phyloP scores from a whole-genome alignment of 2,329 filamentous ascomycete species.

The Monilinia polystroma region DNA sequence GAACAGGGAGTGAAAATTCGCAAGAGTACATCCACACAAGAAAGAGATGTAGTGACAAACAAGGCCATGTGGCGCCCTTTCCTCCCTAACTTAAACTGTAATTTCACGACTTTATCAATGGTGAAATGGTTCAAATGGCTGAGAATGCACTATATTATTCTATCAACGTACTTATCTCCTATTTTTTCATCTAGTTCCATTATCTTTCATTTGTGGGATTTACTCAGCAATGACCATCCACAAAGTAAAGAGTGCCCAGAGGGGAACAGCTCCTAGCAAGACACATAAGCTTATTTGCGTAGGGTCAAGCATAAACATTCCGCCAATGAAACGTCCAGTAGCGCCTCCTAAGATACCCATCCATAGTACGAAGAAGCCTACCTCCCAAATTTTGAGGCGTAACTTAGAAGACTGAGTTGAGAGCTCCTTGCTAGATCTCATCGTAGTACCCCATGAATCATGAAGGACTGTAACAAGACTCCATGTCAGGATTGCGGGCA shows the following conservation, averaged over 20 bases:
- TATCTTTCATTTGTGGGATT: background rate
- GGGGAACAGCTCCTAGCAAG: background rate
- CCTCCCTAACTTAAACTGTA: too few relatives aligned
- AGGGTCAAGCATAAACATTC: background rate
- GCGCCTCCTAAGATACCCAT: background rate
- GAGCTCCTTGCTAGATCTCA: background rate
- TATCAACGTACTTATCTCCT: too few relatives aligned
- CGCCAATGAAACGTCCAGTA: background rate
- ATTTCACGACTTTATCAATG: too few relatives aligned
- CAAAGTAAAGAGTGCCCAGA: background rate
- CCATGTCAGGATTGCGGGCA: background rate
- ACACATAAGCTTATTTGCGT: background rate
- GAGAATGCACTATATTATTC: too few relatives aligned
- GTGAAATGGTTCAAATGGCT: too few relatives aligned
- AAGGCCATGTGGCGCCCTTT: too few relatives aligned
- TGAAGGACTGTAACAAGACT: background rate
- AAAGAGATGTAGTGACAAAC: too few relatives aligned
- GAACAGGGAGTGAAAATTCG: too few relatives aligned
- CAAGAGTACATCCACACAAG: too few relatives aligned
- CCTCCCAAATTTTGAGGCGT: background rate
- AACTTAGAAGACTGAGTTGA: background rate
- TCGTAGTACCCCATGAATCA: background rate
- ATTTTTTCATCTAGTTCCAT: too few relatives aligned
- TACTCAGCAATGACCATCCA: background rate
- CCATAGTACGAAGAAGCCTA: background rate